Percentiles rank a stretch among this genome's conserved stretches.
phyloP scores from a whole-genome alignment of 2,329 filamentous ascomycete species.

The Teratosphaeriaceae sp. region DNA sequence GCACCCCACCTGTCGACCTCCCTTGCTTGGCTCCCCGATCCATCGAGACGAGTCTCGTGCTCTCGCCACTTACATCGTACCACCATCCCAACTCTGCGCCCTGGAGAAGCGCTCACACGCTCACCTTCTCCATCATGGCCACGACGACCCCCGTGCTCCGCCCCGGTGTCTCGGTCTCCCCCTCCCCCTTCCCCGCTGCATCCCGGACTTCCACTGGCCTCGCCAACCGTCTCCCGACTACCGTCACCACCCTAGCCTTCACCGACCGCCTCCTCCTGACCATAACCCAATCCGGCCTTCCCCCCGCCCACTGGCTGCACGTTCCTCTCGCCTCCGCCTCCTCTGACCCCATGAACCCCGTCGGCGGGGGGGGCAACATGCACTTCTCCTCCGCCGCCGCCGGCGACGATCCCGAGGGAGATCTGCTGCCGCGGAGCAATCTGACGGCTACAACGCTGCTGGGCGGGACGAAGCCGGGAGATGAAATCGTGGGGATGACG shows the following conservation, averaged over 20 bases:
- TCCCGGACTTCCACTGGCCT: constrained; percentile 44
- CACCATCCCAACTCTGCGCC: too few relatives aligned
- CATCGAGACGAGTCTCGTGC: too few relatives aligned
- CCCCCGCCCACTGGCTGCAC: constrained; percentile 90
- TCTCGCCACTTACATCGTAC: too few relatives aligned
- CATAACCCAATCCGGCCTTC: constrained; percentile 69
- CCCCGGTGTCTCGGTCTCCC: constrained; percentile 28
- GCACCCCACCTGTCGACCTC: too few relatives aligned
- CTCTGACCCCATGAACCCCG: constrained; percentile 55
- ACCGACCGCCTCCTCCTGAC: constrained; percentile 88
- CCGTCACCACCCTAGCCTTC: constrained; percentile 67
- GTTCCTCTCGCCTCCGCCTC: constrained; percentile 67
- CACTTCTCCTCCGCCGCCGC: constrained; percentile 18
- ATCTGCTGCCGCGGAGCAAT: constrained; percentile 67
- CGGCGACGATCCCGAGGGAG: constrained; percentile 34
- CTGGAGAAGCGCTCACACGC: too few relatives aligned
- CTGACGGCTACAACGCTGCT: constrained; percentile 82
- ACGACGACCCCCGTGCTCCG: neutral
- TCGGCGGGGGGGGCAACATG: constrained; percentile 35
- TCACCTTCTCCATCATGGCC: neutral
- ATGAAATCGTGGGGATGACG: constrained; percentile 72
- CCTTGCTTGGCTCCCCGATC: too few relatives aligned
- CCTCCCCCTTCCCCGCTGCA: constrained; percentile 49
- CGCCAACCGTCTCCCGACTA: constrained; percentile 64
- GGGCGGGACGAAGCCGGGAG: constrained; percentile 72